Conservation (phyloP, 2,329 filamentous ascomycete species). For the Alternaria incomplexa region DNA sequence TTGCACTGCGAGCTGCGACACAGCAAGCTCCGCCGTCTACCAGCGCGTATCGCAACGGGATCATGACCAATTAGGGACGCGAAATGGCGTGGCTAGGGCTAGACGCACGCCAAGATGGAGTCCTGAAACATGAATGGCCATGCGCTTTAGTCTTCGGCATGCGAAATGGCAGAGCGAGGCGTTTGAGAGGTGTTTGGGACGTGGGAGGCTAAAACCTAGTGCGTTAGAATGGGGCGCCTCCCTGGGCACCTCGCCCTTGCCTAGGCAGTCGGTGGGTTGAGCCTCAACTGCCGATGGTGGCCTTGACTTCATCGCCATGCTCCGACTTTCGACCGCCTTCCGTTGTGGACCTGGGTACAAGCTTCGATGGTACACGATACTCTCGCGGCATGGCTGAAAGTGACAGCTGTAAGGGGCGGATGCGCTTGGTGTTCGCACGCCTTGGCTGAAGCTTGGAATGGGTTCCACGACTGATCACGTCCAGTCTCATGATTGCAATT, state of each 20-base stretch:
- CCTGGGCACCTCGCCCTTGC: not conserved
- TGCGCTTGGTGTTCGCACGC: slow-evolving; percentile 3
- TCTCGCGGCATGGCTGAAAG: slow-evolving; percentile 12
- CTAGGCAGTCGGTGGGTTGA: slow-evolving; percentile 2
- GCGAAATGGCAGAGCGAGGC: slow-evolving; percentile 19
- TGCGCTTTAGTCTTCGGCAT: slow-evolving; percentile 30
- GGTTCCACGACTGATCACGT: not conserved
- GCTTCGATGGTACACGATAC: slow-evolving; percentile 10
- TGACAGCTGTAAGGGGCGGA: slow-evolving; percentile 23
- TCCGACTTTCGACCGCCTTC: slow-evolving; percentile 9
- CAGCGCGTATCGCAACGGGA: slow-evolving; percentile 38
- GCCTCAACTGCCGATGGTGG: slow-evolving; percentile 8
- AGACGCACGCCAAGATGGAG: slow-evolving; percentile 13
- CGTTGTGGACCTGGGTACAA: slow-evolving; percentile 4
- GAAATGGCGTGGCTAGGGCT: slow-evolving; percentile 20
- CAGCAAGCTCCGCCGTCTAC: slow-evolving; percentile 30
- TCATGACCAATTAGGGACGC: slow-evolving; percentile 37
- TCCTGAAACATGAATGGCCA: slow-evolving; percentile 39
- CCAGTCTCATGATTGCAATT: not conserved
- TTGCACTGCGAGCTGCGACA: slow-evolving; percentile 40
- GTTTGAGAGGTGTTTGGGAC: slow-evolving; percentile 42
- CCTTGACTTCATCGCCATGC: not conserved
- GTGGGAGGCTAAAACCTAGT: slow-evolving; percentile 25
- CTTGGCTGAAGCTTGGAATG: slow-evolving; percentile 5
- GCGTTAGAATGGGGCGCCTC: slow-evolving; percentile 31